These are phyloP conservation scores for Colletotrichum falcatum DNA, from an alignment of 2,329 filamentous ascomycete genomes.

Conservation along the genomic window DNA sequence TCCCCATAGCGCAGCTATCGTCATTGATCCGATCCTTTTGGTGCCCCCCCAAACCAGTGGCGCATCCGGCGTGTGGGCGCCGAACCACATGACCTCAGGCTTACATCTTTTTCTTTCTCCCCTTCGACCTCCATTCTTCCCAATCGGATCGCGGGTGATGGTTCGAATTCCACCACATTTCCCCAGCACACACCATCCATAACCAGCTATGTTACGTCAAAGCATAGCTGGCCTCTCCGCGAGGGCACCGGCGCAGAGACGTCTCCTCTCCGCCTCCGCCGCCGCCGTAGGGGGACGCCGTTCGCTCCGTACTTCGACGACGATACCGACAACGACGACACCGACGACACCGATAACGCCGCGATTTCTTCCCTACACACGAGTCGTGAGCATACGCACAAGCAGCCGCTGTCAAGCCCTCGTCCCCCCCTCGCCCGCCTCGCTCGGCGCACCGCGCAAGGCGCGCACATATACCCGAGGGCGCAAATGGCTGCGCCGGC, in stretches of 20 bases:
- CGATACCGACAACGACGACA: not conserved
- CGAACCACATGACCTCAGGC: constrained; percentile 14
- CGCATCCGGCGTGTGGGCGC: constrained; percentile 16
- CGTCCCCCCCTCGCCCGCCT: constrained; percentile 81
- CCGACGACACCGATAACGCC: constrained; percentile 10
- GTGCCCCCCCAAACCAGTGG: constrained; percentile 1
- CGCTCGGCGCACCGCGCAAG: constrained; percentile 77
- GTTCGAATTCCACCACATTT: constrained; percentile 1
- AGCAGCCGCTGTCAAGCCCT: constrained; percentile 70
- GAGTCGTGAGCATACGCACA: constrained; percentile 8
- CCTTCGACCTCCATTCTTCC: not conserved
- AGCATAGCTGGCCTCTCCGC: constrained; percentile 45
- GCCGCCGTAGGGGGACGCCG: constrained; percentile 17
- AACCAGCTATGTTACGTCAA: constrained; percentile 46
- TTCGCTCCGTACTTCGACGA: constrained; percentile 8
- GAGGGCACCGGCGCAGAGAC: constrained; percentile 40
- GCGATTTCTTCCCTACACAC: constrained; percentile 5
- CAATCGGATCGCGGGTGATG: constrained; percentile 18
- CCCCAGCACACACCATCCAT: not conserved
- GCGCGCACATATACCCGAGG: constrained; percentile 78
- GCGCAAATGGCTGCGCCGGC: constrained; percentile 81
- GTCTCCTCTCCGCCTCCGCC: constrained; percentile 24
- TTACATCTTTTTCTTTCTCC: not conserved
- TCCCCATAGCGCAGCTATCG: constrained; percentile 12
- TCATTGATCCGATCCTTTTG: constrained; percentile 32